Conservation (phyloP, 164 flowering plant species). For the Stephania yunnanensis region DNA sequence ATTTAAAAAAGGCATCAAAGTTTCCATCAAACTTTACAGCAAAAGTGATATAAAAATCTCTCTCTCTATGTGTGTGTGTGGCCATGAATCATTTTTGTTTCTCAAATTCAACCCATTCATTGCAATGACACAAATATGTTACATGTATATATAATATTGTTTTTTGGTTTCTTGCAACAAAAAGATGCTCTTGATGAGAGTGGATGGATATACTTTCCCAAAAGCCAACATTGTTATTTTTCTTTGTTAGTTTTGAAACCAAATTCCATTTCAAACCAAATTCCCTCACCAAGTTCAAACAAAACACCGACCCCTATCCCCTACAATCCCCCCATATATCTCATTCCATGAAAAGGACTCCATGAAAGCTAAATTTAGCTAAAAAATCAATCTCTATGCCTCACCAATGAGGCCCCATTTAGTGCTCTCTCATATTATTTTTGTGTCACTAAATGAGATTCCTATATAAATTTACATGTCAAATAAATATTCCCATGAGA, state of each 20-base stretch:
- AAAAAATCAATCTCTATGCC: no score
- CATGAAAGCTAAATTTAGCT: constrained; percentile 6
- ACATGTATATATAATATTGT: no score
- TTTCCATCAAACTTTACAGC: constrained; percentile 6
- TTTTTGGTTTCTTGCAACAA: constrained; percentile 21
- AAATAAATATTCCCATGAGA: constrained; percentile 43
- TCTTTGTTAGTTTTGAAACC: constrained; percentile 11
- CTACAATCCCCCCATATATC: constrained; percentile 12
- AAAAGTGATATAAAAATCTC: neutral
- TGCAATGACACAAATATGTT: neutral
- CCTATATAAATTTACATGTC: constrained; percentile 34
- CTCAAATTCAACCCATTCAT: neutral
- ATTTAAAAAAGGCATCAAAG: neutral
- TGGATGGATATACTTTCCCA: constrained; percentile 36
- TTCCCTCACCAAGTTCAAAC: constrained; percentile 27
- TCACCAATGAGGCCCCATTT: no score
- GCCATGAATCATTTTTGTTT: neutral
- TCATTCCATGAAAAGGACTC: constrained; percentile 17
- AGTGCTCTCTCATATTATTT: no score
- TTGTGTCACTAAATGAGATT: constrained; percentile 31
- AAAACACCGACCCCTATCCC: constrained; percentile 17
- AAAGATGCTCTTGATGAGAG: constrained; percentile 26
- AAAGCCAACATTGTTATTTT: constrained; percentile 27
- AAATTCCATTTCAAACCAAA: constrained; percentile 32
- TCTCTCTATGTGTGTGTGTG: no score